Conservation (phyloP, 371 early-diverging fungal genomes). For the Blyttiomyces sp. region DNA sequence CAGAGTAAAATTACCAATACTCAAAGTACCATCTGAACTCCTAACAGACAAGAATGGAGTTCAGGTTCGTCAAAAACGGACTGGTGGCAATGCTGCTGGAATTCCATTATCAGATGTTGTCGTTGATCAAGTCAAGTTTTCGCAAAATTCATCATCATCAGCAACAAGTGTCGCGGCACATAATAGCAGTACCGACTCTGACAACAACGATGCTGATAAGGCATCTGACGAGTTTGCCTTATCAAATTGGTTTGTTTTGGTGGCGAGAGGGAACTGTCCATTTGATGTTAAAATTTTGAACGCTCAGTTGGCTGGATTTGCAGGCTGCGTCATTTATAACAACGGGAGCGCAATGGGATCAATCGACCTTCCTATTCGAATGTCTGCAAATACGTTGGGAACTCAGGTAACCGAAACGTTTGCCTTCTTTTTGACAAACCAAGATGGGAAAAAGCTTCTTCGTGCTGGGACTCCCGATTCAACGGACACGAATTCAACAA, state of each 20-base stretch:
- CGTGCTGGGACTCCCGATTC: too few species aligned
- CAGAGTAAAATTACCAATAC: background rate
- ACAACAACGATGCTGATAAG: background rate
- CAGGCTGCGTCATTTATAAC: slow-evolving; percentile 34
- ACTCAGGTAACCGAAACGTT: slow-evolving; percentile 11
- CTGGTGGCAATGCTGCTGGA: background rate
- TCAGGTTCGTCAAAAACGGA: too few species aligned
- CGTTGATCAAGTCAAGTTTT: background rate
- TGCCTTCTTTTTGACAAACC: slow-evolving; percentile 27
- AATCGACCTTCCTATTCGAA: slow-evolving; percentile 23
- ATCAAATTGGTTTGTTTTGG: slow-evolving; percentile 21
- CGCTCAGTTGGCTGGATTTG: slow-evolving; percentile 37
- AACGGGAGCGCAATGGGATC: background rate
- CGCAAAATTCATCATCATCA: background rate
- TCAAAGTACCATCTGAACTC: background rate
- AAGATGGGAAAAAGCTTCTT: slow-evolving; percentile 14
- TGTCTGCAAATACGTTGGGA: slow-evolving; percentile 20
- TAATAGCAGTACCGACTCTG: background rate
- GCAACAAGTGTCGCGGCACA: background rate
- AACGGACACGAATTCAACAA: too few species aligned
- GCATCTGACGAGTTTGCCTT: background rate
- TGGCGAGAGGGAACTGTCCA: slow-evolving; percentile 39
- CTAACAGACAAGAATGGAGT: background rate
- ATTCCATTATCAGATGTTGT: background rate
- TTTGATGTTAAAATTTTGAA: slow-evolving; percentile 37